Evolutionary conservation across 345 rosid genomes (phyloP), one percentile per base, ranked within the genome.

Genomic region (Pistacia vera): DNA sequence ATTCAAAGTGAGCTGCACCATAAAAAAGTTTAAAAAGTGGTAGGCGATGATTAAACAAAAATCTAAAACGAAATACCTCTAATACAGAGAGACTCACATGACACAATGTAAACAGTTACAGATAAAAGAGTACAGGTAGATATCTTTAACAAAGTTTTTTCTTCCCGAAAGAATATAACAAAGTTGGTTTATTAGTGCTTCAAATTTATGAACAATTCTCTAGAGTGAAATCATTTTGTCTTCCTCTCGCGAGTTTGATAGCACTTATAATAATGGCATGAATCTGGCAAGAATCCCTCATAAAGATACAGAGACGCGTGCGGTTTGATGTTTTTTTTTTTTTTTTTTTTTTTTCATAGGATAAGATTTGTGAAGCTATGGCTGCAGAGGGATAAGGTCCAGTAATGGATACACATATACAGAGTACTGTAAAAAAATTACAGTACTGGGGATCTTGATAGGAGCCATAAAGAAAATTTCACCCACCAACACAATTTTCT

Each of bases 191-290:
- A 80, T 78, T 69, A 80, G 68, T 28, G 72, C 78, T 79, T 85
- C 81, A 62, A 52, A 73, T 77, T 60, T 83, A 83, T 78, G 49
- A 83, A 80, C 86, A 82, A 76, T 80, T 80, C 80, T 81, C 79
- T 58, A 36, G 25, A 3, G 54, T 22, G 66, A 73, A 78, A 73
- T 66, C 75, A 75, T 69, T 22, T 54, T 11, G 17, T 48, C 25
- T 22, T 54, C 55, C 76, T 59, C 49, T 17, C 16, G 48, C 1
- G 59, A 71, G 35, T 62, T 63, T 72, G 48, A 38, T 2, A 28
- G 57, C 66, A 48, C 52, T 41, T 11, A 28, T 61, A 35, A 44
- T 14, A 30, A 22, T 30, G 46, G 46, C 46, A 44, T 36, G 33
- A 52, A 54, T 14, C 57, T 64, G 51, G 49, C 59, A 62, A 71